Percentiles rank a stretch among this genome's conserved stretches.
These are phyloP conservation scores for Cordyceps fumosorosea DNA, from an alignment of 2,329 filamentous ascomycete genomes.

Conservation along the genomic window DNA sequence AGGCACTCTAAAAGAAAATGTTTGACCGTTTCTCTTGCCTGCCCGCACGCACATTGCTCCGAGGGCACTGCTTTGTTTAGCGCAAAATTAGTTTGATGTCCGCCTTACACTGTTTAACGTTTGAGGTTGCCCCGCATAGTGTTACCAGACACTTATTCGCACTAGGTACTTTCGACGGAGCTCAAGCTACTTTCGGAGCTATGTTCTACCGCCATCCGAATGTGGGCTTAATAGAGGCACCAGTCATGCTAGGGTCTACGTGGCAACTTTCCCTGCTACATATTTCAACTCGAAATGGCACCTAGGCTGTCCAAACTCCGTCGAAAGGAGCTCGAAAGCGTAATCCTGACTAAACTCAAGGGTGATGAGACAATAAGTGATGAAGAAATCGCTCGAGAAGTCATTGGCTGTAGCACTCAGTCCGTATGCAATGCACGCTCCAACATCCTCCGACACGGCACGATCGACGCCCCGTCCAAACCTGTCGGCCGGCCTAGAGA, in stretches of 20 bases:
- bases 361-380: neutral
- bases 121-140: too few species aligned
- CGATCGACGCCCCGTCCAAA: conserved; percentile 13
- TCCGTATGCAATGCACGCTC: neutral
- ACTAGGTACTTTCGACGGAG: too few species aligned
- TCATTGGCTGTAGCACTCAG: neutral
- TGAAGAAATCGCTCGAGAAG: neutral
- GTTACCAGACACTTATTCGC: too few species aligned
- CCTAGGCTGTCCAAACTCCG: conserved; percentile 10
- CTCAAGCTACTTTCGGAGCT: neutral
- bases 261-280: neutral
- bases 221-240: neutral
- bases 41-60: too few species aligned
- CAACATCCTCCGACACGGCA: conserved; percentile 13
- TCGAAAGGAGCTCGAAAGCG: conserved; percentile 8
- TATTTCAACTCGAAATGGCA: conserved; percentile 12
- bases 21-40: too few species aligned
- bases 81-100: too few species aligned
- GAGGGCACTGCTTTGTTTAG: too few species aligned
- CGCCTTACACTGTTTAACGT: too few species aligned
- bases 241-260: neutral
- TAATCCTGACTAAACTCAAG: neutral
- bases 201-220: neutral
- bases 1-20: too few species aligned
- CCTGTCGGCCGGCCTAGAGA: conserved; percentile 12